Percentiles rank a stretch among this genome's conserved stretches.
Conservation (phyloP, 352 stramenopile genomes). For the Phytopythium boreale region DNA sequence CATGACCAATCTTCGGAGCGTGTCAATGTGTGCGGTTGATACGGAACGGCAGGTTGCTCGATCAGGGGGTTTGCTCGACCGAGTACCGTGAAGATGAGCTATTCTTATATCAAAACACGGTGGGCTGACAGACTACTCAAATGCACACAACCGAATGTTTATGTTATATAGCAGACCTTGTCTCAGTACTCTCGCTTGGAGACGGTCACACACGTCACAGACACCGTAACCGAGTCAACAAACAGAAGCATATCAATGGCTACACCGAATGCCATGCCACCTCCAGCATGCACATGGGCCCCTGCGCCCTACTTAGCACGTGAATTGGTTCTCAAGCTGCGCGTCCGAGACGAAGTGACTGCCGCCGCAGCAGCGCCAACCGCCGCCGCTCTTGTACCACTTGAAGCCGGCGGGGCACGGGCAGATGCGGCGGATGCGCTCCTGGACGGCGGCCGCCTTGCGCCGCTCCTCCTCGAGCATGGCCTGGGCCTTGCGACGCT, state of each 20-base stretch:
- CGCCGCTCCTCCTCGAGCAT: constrained; percentile 39
- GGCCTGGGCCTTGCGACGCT: constrained; percentile 14
- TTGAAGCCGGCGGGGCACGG: constrained; percentile 63
- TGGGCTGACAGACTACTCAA: too few relatives aligned
- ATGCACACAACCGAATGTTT: too few relatives aligned
- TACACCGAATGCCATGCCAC: not conserved
- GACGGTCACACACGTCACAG: not conserved
- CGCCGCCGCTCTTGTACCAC: constrained; percentile 53
- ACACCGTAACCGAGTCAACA: not conserved
- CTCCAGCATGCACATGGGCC: not conserved
- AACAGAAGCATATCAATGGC: too few relatives aligned
- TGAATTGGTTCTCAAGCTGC: constrained; percentile 58
- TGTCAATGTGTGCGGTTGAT: too few relatives aligned
- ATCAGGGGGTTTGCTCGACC: too few relatives aligned
- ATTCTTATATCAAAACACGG: too few relatives aligned
- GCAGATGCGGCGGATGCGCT: constrained; percentile 58
- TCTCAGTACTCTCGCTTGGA: too few relatives aligned
- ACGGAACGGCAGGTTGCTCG: too few relatives aligned
- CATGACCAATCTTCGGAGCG: too few relatives aligned
- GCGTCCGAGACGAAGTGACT: constrained; percentile 73
- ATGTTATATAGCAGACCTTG: too few relatives aligned
- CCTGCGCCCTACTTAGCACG: constrained; percentile 13
- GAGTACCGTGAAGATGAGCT: too few relatives aligned
- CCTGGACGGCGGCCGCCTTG: constrained; percentile 36
- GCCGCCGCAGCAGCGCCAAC: constrained; percentile 81